phyloP scores from a whole-genome alignment of 768 basidiomycete genomes.

The Hericium rajendrae region DNA sequence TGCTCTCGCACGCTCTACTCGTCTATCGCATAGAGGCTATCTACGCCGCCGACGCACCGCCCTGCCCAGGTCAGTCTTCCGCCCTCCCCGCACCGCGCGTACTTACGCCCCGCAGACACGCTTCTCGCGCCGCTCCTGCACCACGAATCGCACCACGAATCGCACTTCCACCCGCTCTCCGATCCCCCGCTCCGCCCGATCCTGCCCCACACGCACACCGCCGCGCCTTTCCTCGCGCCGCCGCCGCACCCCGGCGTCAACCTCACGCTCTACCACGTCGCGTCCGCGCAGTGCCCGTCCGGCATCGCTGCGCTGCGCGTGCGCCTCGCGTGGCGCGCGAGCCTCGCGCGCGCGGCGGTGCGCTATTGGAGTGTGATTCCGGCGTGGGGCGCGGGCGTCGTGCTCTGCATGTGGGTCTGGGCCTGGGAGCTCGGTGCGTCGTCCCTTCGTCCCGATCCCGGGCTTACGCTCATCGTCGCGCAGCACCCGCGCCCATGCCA shows the following conservation, averaged over 20 bases:
- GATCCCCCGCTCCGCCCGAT: constrained; percentile 25
- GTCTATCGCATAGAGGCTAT: constrained; percentile 48
- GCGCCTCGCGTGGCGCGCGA: constrained; percentile 61
- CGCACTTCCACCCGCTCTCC: constrained; percentile 50
- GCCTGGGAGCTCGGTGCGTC: constrained; percentile 37
- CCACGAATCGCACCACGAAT: constrained; percentile 58
- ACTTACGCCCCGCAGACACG: constrained; percentile 23
- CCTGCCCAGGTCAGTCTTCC: constrained; percentile 22
- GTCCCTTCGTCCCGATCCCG: no score
- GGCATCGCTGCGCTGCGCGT: constrained; percentile 34
- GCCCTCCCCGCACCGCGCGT: neutral
- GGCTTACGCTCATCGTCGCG: no score
- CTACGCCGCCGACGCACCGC: constrained; percentile 4
- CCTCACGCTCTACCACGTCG: constrained; percentile 52
- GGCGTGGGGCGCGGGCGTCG: constrained; percentile 69
- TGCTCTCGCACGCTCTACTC: constrained; percentile 52
- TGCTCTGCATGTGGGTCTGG: constrained; percentile 44
- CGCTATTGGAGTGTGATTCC: constrained; percentile 68
- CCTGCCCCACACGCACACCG: constrained; percentile 59
- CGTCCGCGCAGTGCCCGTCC: no score
- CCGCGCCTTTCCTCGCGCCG: constrained; percentile 45
- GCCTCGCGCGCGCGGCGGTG: constrained; percentile 58
- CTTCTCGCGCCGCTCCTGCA: constrained; percentile 57
- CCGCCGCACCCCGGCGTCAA: constrained; percentile 30
- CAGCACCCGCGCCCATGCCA: no score